Base-by-base conservation (phyloP, 192 early-diverging fungal species). In the Gryganskiella cystojenkinii region DNA sequence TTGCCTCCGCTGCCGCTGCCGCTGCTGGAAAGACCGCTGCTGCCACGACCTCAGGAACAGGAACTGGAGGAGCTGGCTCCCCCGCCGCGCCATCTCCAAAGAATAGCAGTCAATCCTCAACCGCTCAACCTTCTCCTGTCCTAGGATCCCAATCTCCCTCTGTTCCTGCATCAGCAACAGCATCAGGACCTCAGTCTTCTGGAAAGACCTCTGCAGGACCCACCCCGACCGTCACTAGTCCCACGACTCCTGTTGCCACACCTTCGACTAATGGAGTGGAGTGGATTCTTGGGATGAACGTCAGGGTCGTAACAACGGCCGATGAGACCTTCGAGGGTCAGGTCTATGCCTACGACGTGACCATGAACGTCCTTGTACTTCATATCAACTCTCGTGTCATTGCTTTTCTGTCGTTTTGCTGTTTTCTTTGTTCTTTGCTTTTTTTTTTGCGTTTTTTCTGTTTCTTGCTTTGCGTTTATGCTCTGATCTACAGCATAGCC, bases 281-380 rank as follows among this genome's bases (percentile, higher is more conserved):
- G 30, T 79, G 73, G 56, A 47, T 83, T n/a, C 52, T 88, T 56
- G 87, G 84, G 47, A 67, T 64, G 22, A 44, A 60, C 24, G 81
- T 89, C 78, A 80, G 76, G 58, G 68, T 87, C 42, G 83, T 83
- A 53, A 86, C 86, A 2, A 34, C 56, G 30, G 66, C 73, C 24
- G 78, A 85, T 73, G 88, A 88, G 61, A 75, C 80, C 58, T 79
- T 84, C 51, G 80, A 88, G 27, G 89, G 89, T 31, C 66, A 79
- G 27, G 80, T 90, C 61, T 90, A 84, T 61, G 81, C 89, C 3
- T 85, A 83, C 52, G 89, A 90, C 74, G 50, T 75, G 40, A 84
- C 72, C 35, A 89, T 85, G 34, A 89, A 88, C 71, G 87, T 85
- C 62, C 54, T 90, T 76, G 89, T 84, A 55, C 82, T 90, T 80